Evolutionary conservation across 495 filamentous ascomycete species (phyloP).

Genomic region (Entonaema liquescens): DNA sequence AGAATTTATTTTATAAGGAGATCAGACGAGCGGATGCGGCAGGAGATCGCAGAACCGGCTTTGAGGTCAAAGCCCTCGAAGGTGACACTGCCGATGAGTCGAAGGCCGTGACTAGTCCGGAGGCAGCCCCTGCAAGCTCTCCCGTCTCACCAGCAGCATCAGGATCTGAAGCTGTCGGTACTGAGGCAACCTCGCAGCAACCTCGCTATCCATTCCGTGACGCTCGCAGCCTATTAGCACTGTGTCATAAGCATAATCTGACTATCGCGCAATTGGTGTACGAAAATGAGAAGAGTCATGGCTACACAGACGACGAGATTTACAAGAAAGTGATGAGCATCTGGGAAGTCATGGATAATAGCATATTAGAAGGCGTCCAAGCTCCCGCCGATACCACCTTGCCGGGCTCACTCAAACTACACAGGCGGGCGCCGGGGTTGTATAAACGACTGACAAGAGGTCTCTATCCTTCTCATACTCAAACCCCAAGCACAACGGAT

Average conservation of each 20-base stretch:
- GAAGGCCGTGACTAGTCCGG: slow-evolving; percentile 19
- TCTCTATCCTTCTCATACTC: slow-evolving; percentile 42
- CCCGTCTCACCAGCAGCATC: slow-evolving; percentile 15
- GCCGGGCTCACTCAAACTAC: slow-evolving; percentile 48
- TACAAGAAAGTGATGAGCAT: slow-evolving; percentile 46
- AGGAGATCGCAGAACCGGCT: slow-evolving; percentile 45
- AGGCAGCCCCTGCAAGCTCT: not conserved
- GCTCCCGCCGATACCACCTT: slow-evolving; percentile 42
- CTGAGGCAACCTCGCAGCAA: slow-evolving; percentile 32
- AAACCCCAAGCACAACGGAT: slow-evolving; percentile 1
- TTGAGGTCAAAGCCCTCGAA: slow-evolving; percentile 39
- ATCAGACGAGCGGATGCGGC: slow-evolving; percentile 47
- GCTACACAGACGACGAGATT: slow-evolving; percentile 49
- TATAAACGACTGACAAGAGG: slow-evolving; percentile 47
- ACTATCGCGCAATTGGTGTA: slow-evolving; percentile 50
- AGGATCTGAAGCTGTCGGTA: slow-evolving; percentile 17
- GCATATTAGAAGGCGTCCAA: slow-evolving; percentile 49
- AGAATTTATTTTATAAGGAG: slow-evolving; percentile 52
- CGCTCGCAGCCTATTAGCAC: slow-evolving; percentile 42
- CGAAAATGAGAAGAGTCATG: slow-evolving; percentile 50
- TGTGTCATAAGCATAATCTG: slow-evolving; percentile 49
- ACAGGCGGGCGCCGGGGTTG: slow-evolving; percentile 47
- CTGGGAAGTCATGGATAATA: slow-evolving; percentile 52
- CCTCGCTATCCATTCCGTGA: slow-evolving; percentile 48
- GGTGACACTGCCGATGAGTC: slow-evolving; percentile 26